Conservation (phyloP, 176 grass and related monocot genomes). For the Carex cristatella region DNA sequence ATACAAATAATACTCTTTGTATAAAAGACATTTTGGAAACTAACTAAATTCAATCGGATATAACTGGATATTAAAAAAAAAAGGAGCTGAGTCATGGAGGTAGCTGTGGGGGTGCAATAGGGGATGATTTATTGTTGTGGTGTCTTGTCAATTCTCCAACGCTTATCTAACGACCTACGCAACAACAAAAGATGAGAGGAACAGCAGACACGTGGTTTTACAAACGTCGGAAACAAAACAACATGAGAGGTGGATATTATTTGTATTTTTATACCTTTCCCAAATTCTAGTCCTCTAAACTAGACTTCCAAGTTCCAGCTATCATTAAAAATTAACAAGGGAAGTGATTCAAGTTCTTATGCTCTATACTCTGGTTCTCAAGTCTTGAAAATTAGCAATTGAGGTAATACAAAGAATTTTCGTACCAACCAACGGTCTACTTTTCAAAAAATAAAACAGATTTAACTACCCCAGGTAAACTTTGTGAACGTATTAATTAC, state of each 20-base stretch:
- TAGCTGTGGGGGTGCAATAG: background rate
- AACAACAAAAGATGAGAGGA: constrained; percentile 7
- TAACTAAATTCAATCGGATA: no score
- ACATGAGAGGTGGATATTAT: background rate
- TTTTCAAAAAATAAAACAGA: background rate
- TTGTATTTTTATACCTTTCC: background rate
- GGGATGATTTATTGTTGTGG: background rate
- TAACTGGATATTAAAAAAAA: background rate
- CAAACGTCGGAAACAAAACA: background rate
- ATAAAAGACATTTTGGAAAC: no score
- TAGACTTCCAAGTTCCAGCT: background rate
- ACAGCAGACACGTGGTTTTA: constrained; percentile 25
- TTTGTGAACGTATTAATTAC: constrained; percentile 2
- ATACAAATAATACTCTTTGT: no score
- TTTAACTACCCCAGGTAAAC: background rate
- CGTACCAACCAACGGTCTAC: background rate
- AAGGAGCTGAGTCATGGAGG: background rate
- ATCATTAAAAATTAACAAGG: background rate
- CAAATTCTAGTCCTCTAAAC: background rate
- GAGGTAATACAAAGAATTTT: background rate
- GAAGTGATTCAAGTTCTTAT: background rate
- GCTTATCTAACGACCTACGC: background rate
- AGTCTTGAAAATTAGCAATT: background rate
- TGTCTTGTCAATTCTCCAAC: background rate
- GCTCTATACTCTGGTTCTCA: background rate